A percentile compares a stretch with the other conserved stretches of the same genome.
phyloP scores from a whole-genome alignment of 2,329 filamentous ascomycete species.

The Bertia moriformis region DNA sequence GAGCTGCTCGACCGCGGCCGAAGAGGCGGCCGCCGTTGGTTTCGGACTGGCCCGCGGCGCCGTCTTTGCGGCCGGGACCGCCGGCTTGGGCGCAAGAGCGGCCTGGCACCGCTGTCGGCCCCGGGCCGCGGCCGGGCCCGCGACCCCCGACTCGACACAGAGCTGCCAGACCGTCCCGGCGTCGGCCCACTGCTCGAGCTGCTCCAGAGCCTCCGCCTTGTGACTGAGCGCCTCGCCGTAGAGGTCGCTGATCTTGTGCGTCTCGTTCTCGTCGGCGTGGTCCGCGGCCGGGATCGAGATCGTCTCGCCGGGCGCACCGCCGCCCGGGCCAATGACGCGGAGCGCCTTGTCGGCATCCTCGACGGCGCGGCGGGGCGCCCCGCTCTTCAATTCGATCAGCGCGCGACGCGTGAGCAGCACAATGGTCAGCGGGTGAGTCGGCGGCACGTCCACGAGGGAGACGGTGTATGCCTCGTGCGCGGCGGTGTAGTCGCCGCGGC shows the following conservation, averaged over 20 bases:
- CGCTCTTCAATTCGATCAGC: conserved; percentile 77
- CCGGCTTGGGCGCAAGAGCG: conserved; percentile 60
- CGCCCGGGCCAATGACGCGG: conserved; percentile 61
- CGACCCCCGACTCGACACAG: conserved; percentile 72
- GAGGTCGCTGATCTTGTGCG: conserved; percentile 77
- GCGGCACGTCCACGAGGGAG: conserved; percentile 61
- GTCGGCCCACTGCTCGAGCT: conserved; percentile 86
- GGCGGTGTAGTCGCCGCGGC: conserved; percentile 78
- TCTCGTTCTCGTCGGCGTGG: conserved; percentile 39
- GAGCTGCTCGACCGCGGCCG: conserved; percentile 68
- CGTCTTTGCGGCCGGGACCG: conserved; percentile 21
- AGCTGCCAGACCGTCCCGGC: conserved; percentile 67
- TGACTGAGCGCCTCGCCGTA: conserved; percentile 86
- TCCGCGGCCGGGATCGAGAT: conserved; percentile 52
- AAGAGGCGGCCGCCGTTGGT: conserved; percentile 28
- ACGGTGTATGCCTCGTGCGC: conserved; percentile 72
- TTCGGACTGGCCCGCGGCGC: conserved; percentile 15
- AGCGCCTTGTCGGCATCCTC: conserved; percentile 72
- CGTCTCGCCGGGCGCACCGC: conserved; percentile 66
- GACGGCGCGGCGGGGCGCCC: conserved; percentile 77
- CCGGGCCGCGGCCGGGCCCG: conserved; percentile 67
- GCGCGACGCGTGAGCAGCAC: conserved; percentile 85
- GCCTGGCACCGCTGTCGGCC: conserved; percentile 82
- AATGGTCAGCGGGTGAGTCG: conserved; percentile 68
- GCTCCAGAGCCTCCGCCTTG: conserved; percentile 89